Evolutionary conservation across 345 rosid genomes (phyloP).

Genomic region (Kandelia obovata): DNA sequence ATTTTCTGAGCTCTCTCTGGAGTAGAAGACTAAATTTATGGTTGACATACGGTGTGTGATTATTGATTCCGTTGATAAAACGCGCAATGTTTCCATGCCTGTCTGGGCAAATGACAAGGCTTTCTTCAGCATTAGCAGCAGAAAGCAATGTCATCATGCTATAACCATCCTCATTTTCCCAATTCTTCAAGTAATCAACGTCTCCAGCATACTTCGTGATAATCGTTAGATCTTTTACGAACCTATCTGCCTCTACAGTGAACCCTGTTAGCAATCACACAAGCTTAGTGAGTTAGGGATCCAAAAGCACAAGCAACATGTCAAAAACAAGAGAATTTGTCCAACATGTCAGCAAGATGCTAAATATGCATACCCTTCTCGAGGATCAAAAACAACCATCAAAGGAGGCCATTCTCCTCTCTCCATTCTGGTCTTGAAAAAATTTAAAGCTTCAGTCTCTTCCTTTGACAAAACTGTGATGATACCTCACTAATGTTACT

Average conservation of each 20-base stretch:
- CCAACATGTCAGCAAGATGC: not conserved
- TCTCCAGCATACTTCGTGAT: not conserved
- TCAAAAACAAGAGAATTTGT: not conserved
- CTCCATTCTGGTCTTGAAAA: conserved; percentile 25
- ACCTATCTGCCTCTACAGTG: conserved; percentile 29
- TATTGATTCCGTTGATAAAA: conserved; percentile 32
- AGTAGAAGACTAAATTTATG: not conserved
- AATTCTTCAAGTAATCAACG: conserved; percentile 10
- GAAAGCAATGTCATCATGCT: conserved; percentile 34
- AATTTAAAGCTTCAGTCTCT: conserved; percentile 23
- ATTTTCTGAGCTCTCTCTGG: conserved; percentile 27
- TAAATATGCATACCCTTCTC: conserved; percentile 23
- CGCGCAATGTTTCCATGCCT: conserved; percentile 29
- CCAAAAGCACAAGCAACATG: not conserved
- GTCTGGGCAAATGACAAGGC: conserved; percentile 28
- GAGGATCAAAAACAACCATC: conserved; percentile 28
- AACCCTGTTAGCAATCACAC: conserved; percentile 15
- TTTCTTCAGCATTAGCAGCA: conserved; percentile 20
- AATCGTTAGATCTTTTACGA: conserved; percentile 14
- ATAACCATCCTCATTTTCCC: conserved; percentile 27
- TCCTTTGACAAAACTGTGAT: conserved; percentile 24
- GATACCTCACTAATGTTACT: not conserved
- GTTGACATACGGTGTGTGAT: conserved; percentile 20
- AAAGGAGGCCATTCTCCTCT: conserved; percentile 34
- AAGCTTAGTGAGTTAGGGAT: not conserved